Conservation (phyloP, 805 yeast genomes). For the Wickerhamiella domercqiae region DNA sequence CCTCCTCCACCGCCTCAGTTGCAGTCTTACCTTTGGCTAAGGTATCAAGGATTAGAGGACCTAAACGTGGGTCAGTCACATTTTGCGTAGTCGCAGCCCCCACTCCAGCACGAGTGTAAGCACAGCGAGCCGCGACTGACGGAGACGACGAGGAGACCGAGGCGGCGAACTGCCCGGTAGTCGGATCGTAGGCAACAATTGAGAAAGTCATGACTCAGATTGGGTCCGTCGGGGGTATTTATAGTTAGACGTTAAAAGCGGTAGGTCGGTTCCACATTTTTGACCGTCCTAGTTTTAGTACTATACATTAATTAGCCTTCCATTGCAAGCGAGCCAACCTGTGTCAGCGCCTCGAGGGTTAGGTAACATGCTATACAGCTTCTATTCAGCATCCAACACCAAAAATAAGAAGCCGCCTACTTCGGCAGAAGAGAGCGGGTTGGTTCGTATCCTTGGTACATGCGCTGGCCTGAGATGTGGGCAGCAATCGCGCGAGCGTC, state of each 20-base stretch:
- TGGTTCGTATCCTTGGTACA: conserved; percentile 6
- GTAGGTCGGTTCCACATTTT: no score
- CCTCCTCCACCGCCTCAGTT: conserved; percentile 4
- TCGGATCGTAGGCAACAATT: conserved; percentile 8
- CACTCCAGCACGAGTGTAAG: conserved; percentile 11
- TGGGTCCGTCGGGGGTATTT: no score
- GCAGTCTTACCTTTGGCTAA: conserved; percentile 7
- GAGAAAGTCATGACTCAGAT: conserved; percentile 10
- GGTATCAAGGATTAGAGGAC: conserved; percentile 9
- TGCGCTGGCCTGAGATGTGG: conserved; percentile 10
- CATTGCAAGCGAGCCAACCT: no score
- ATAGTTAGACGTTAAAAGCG: no score
- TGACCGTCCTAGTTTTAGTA: no score
- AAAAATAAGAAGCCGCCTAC: no score
- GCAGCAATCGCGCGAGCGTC: conserved; percentile 11
- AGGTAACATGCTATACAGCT: no score
- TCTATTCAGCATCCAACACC: no score
- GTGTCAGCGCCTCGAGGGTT: no score
- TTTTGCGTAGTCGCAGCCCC: conserved; percentile 14
- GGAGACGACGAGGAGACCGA: conserved; percentile 14
- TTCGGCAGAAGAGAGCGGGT: no score
- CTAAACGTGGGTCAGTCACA: conserved; percentile 14
- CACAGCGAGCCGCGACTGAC: conserved; percentile 14
- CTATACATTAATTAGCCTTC: no score
- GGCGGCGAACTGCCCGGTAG: conserved; percentile 11